Base-by-base conservation (phyloP, 148 eudicot genomes). In the Arbutus unedo region DNA sequence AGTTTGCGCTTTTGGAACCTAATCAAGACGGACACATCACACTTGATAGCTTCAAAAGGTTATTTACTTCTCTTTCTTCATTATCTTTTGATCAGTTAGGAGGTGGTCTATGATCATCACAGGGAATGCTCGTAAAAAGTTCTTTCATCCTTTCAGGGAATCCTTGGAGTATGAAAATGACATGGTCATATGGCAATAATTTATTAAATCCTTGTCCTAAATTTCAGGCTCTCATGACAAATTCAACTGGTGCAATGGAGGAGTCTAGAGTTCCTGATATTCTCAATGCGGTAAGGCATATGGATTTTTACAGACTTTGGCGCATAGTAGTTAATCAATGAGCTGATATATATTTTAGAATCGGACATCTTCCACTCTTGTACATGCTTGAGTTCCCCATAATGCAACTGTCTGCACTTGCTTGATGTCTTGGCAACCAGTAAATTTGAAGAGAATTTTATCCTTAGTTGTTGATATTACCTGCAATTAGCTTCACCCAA, bases 241-340 rank as follows among this genome's bases (percentile, higher is more conserved):
- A 87, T 82, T 89, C 92, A 59, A 90, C 94, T 43, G 92, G 90
- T 62, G 94, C 92, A 66, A 91, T 90, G 94, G 85, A 88, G 85
- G 92, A 88, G 77, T 91, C 94, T 4, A 88, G 88, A 82, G 90
- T 91, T 85, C 91, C 86, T 78, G 94, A 91, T 73, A 90, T 91
- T 77, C 82, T 91, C 14, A 88, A 85, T 82, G 23, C 79, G 83
- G 94, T 91, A 87, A 82, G 84, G 57, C 75, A 4, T 62, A 9
- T 45, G 50, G 13, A 55, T 5, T 25, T 13, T 49, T 25, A 31
- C 38, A 31, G 38, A 31, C 38, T 31, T 31, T 31, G 38, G 38
- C 38, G 1, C 38, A 31, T 31, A 73, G 16, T 6, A 43, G 3
- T 15, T 71, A n/a, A 71, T 43, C 19, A n/a, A 41, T 71, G 31